Conservation (phyloP, 2,329 filamentous ascomycete species). For the Fusarium nelsonii region DNA sequence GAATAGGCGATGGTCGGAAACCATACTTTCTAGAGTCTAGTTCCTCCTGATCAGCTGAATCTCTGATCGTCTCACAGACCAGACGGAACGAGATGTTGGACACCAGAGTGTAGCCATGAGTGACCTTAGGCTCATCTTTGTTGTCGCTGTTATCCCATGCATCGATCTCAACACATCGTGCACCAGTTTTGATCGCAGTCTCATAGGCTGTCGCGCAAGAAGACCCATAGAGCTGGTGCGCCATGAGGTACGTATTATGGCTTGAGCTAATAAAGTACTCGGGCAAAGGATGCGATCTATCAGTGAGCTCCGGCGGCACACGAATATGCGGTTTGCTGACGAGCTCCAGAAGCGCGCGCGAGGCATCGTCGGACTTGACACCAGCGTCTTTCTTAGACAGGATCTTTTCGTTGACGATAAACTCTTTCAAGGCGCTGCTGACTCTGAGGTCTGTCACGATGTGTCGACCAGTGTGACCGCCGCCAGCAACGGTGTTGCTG, state of each 20-base stretch:
- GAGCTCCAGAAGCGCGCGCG: constrained; percentile 61
- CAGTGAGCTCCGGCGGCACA: constrained; percentile 66
- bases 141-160: constrained; percentile 76
- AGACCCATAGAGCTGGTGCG: constrained; percentile 75
- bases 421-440: constrained; percentile 68
- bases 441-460: constrained; percentile 68
- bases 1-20: constrained; percentile 66
- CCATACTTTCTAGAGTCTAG: constrained; percentile 54
- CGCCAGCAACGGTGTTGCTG: constrained; percentile 65
- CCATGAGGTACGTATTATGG: constrained; percentile 79
- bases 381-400: constrained; percentile 63
- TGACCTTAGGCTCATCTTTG: constrained; percentile 74
- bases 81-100: constrained; percentile 73
- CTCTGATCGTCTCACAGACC: constrained; percentile 74
- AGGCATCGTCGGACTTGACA: constrained; percentile 57
- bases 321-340: constrained; percentile 69
- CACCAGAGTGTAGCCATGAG: constrained; percentile 76
- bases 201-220: constrained; percentile 74
- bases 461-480: constrained; percentile 66
- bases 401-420: constrained; percentile 65
- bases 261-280: constrained; percentile 80
- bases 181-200: constrained; percentile 70
- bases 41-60: constrained; percentile 71
- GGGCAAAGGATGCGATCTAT: constrained; percentile 70
- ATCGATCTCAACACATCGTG: constrained; percentile 79